Evolutionary conservation across 352 stramenopile genomes (phyloP).

Genomic region (Phytopythium aichiense): DNA sequence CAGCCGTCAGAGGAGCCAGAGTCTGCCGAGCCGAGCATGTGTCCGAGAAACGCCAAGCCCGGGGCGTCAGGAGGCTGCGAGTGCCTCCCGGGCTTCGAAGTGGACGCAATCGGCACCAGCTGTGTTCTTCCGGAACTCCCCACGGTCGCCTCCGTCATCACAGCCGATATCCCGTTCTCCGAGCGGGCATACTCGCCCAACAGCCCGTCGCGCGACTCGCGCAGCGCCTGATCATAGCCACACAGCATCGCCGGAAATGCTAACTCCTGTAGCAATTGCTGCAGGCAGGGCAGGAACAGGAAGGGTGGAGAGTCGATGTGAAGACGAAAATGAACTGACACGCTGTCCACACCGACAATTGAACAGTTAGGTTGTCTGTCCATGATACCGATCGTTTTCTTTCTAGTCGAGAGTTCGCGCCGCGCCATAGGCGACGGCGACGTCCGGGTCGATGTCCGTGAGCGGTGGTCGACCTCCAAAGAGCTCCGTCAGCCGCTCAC

Average conservation of each 20-base stretch:
- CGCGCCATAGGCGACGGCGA: conserved; percentile 62
- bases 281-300: neutral
- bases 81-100: conserved; percentile 34
- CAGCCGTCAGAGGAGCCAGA: neutral
- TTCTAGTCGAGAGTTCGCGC: conserved; percentile 46
- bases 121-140: conserved; percentile 27
- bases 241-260: neutral
- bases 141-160: neutral
- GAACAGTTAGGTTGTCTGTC: too few species aligned
- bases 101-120: conserved; percentile 16
- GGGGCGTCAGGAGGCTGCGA: conserved; percentile 34
- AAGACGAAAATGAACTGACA: too few species aligned
- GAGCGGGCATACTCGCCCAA: neutral
- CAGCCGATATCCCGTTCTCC: neutral
- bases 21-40: conserved; percentile 11
- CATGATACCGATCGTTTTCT: too few species aligned
- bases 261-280: neutral
- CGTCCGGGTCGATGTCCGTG: conserved; percentile 58
- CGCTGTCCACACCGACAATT: too few species aligned
- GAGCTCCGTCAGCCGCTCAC: conserved; percentile 29
- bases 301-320: neutral
- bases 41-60: conserved; percentile 29
- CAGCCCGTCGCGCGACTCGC: neutral
- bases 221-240: neutral
- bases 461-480: conserved; percentile 46